Percentiles rank a stretch among this genome's conserved stretches.
Conservation (phyloP, 768 basidiomycete species). For the Lentinus tigrinus region DNA sequence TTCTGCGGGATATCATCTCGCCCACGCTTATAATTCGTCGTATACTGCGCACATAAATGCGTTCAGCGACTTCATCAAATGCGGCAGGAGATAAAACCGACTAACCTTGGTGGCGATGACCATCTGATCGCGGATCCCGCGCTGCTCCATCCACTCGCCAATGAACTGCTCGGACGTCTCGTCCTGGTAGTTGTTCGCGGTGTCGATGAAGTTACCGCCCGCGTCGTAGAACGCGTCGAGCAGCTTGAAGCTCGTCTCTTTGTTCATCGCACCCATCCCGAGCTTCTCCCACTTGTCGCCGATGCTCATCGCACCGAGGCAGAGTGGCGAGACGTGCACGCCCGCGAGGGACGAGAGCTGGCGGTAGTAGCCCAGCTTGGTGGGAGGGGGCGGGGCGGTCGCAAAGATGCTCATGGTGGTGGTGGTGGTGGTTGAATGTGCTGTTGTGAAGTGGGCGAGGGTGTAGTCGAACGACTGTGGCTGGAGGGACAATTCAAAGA, state of each 20-base stretch:
- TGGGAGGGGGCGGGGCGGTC: slow-evolving; percentile 18
- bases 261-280: slow-evolving; percentile 43
- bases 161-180: slow-evolving; percentile 54
- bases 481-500: too few relatives aligned
- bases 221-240: slow-evolving; percentile 45
- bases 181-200: slow-evolving; percentile 51
- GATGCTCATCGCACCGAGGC: slow-evolving; percentile 49
- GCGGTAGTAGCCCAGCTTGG: slow-evolving; percentile 36
- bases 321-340: slow-evolving; percentile 48
- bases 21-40: slow-evolving; percentile 23
- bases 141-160: slow-evolving; percentile 49
- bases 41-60: slow-evolving; percentile 17
- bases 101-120: slow-evolving; percentile 45
- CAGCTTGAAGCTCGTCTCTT: slow-evolving; percentile 42
- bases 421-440: too few relatives aligned
- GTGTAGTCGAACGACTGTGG: too few relatives aligned
- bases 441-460: too few relatives aligned
- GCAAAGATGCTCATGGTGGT: slow-evolving; percentile 8
- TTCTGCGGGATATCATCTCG: slow-evolving; percentile 21
- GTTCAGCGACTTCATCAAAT: background rate
- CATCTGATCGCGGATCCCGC: slow-evolving; percentile 47
- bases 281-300: slow-evolving; percentile 41
- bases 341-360: slow-evolving; percentile 39
- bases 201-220: slow-evolving; percentile 52
- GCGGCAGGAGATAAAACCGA: background rate